Conservation (phyloP, 176 grass and related monocot genomes). For the Raddia guianensis region DNA sequence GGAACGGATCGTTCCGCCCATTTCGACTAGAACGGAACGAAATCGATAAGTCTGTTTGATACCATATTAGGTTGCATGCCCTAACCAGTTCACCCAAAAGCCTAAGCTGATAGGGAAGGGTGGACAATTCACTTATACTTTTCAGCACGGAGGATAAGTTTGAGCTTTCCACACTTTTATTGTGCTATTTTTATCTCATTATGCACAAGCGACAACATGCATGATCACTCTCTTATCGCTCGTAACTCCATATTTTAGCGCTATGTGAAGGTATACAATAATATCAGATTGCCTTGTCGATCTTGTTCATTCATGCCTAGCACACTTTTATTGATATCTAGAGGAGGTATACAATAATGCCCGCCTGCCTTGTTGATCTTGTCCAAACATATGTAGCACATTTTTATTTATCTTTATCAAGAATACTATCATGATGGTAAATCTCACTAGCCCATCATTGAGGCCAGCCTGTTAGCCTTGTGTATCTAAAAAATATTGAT, state of each 20-base stretch:
- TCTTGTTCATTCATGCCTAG: conserved; percentile 13
- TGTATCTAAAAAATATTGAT: not conserved
- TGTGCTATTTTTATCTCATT: not conserved
- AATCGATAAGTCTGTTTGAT: no score
- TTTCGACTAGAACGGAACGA: no score
- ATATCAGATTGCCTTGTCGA: not conserved
- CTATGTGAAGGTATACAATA: not conserved
- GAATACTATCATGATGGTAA: not conserved
- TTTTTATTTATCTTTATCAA: not conserved
- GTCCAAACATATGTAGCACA: conserved; percentile 6
- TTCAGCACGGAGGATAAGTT: not conserved
- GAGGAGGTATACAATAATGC: not conserved
- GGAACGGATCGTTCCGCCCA: no score
- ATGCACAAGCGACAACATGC: not conserved
- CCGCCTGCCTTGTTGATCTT: not conserved
- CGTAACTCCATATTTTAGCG: not conserved
- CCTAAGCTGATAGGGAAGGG: no score
- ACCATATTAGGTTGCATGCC: no score
- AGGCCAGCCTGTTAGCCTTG: not conserved
- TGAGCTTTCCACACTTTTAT: not conserved
- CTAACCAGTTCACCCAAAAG: no score
- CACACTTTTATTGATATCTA: not conserved
- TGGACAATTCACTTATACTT: no score
- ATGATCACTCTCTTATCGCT: not conserved
- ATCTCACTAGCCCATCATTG: not conserved